A percentile compares a stretch with the other conserved stretches of the same genome.
These are phyloP conservation scores for Nemania abortiva DNA, from an alignment of 2,329 filamentous ascomycete species.

Conservation along the genomic window DNA sequence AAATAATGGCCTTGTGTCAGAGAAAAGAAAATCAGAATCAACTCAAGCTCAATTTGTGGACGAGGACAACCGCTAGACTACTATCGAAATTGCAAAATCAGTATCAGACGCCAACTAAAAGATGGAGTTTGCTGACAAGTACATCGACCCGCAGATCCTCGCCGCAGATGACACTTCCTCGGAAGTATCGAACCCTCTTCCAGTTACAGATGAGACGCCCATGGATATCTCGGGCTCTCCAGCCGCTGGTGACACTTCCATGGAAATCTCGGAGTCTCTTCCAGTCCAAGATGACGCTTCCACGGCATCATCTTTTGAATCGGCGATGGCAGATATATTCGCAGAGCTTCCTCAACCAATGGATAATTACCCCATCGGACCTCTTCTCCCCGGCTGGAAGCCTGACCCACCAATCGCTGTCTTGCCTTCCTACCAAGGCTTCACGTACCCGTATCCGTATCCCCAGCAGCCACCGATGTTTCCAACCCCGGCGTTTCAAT, in stretches of 20 bases:
- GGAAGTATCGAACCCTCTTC: too few relatives aligned
- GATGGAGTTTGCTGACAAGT: neutral
- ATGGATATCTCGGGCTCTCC: too few relatives aligned
- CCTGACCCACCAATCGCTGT: neutral
- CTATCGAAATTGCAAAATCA: neutral
- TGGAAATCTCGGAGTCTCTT: too few relatives aligned
- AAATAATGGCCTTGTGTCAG: neutral
- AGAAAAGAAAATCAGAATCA: neutral
- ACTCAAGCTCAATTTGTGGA: neutral
- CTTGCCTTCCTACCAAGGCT: neutral
- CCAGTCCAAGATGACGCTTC: neutral
- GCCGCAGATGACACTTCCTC: too few relatives aligned
- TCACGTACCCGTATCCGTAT: neutral
- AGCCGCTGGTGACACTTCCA: too few relatives aligned
- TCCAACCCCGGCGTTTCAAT: neutral
- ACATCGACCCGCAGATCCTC: conserved; percentile 1
- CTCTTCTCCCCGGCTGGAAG: neutral
- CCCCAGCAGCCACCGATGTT: neutral
- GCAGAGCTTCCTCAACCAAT: neutral
- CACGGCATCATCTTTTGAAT: neutral
- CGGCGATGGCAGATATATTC: neutral
- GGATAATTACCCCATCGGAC: neutral
- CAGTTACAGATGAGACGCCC: too few relatives aligned
- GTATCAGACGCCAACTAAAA: neutral
- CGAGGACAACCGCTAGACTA: neutral